A percentile compares a stretch with the other conserved stretches of the same genome.
Conservation (phyloP, 345 rosid genomes). For the Reutealis trisperma region DNA sequence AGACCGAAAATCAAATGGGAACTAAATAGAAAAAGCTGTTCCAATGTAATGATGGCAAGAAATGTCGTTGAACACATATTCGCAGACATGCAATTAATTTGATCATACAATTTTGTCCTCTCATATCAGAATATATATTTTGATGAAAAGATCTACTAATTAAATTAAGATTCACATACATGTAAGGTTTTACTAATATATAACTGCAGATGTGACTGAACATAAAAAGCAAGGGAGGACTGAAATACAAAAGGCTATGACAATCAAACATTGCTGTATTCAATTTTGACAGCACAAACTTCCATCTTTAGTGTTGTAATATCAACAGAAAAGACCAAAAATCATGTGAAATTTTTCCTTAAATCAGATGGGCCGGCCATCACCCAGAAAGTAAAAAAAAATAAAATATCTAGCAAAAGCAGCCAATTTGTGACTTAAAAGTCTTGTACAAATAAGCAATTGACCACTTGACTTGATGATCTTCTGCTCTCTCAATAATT, state of each 20-base stretch:
- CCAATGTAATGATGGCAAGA: neutral
- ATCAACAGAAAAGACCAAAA: neutral
- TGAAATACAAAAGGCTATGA: too few species aligned
- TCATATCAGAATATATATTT: too few species aligned
- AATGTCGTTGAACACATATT: too few species aligned
- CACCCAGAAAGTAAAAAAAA: neutral
- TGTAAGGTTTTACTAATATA: too few species aligned
- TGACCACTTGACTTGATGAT: neutral
- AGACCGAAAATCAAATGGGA: neutral
- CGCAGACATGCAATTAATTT: too few species aligned
- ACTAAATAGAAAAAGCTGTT: neutral
- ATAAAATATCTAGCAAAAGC: neutral
- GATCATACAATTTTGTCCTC: too few species aligned
- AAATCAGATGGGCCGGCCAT: neutral
- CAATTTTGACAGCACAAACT: neutral
- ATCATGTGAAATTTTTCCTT: conserved; percentile 5
- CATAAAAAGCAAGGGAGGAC: too few species aligned
- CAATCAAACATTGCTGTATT: too few species aligned
- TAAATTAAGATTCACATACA: too few species aligned
- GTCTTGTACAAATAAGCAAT: neutral
- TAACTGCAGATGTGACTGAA: too few species aligned
- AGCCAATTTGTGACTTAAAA: neutral
- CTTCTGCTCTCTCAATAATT: conserved; percentile 1
- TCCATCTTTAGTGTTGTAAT: neutral
- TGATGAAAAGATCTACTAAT: too few species aligned